Conservation (phyloP, 768 basidiomycete genomes). For the Obba rivulosa region DNA sequence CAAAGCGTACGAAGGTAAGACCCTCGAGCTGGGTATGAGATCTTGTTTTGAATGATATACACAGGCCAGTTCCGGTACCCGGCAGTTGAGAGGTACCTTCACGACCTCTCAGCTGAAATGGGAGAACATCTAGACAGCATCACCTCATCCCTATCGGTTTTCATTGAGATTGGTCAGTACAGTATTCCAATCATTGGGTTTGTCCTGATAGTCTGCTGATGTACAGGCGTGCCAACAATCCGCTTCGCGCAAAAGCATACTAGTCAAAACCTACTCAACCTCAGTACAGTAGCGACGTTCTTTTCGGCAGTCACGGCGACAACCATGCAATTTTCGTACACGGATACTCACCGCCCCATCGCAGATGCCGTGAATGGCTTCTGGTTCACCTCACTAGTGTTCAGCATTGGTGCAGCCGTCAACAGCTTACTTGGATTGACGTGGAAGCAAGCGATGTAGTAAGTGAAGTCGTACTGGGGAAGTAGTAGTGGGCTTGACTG, state of each 20-base stretch:
- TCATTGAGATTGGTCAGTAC: slow-evolving; percentile 66
- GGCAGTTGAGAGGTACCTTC: slow-evolving; percentile 68
- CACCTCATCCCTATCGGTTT: slow-evolving; percentile 61
- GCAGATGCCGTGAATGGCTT: slow-evolving; percentile 60
- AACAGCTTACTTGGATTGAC: slow-evolving; percentile 73
- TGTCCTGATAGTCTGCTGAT: not conserved
- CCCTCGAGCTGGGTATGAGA: not conserved
- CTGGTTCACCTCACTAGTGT: slow-evolving; percentile 73
- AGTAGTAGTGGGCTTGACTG: slow-evolving; percentile 7
- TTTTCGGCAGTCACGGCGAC: slow-evolving; percentile 74
- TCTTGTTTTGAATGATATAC: not conserved
- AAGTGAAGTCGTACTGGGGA: slow-evolving; percentile 24
- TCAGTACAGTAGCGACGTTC: slow-evolving; percentile 75
- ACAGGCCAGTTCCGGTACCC: slow-evolving; percentile 68
- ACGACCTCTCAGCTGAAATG: slow-evolving; percentile 70
- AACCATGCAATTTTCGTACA: slow-evolving; percentile 64
- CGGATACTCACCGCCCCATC: slow-evolving; percentile 30
- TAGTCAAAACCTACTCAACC: slow-evolving; percentile 56
- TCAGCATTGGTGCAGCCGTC: slow-evolving; percentile 72
- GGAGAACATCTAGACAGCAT: slow-evolving; percentile 70
- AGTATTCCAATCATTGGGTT: not conserved
- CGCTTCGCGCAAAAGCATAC: slow-evolving; percentile 71
- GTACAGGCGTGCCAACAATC: slow-evolving; percentile 68
- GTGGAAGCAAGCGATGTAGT: slow-evolving; percentile 85
- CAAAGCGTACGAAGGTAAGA: slow-evolving; percentile 53